phyloP scores from a whole-genome alignment of 1,284 basidiomycete species.

The Tremellales sp. region DNA sequence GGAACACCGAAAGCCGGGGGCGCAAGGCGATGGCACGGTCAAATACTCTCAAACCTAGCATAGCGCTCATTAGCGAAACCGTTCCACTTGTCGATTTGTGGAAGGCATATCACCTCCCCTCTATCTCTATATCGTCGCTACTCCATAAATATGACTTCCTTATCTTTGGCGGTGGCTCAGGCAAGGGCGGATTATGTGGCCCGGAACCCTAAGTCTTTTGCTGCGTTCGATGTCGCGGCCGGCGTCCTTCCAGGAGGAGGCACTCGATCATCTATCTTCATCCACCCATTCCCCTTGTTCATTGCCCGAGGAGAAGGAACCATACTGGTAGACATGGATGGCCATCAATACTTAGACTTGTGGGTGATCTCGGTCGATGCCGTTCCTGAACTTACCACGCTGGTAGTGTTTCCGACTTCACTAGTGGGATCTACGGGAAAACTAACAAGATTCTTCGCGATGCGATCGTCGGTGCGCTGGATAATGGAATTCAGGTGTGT shows the following conservation, averaged over 20 bases:
- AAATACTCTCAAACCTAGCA: too few relatives aligned
- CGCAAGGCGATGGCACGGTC: too few relatives aligned
- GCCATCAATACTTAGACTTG: conserved; percentile 27
- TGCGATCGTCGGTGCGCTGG: conserved; percentile 19
- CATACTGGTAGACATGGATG: conserved; percentile 22
- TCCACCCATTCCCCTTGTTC: conserved; percentile 26
- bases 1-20: too few relatives aligned
- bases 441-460: conserved; percentile 17
- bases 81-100: too few relatives aligned
- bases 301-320: conserved; percentile 14
- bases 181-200: too few relatives aligned
- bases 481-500: conserved; percentile 19
- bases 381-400: not conserved
- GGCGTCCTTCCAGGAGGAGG: conserved; percentile 19
- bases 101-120: too few relatives aligned
- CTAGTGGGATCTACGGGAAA: conserved; percentile 31
- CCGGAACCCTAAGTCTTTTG: conserved; percentile 14
- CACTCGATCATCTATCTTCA: conserved; percentile 26
- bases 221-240: conserved; percentile 5
- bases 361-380: conserved; percentile 12
- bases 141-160: too few relatives aligned
- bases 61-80: too few relatives aligned
- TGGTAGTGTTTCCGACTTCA: conserved; percentile 26
- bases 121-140: too few relatives aligned
- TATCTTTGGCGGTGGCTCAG: too few relatives aligned